phyloP scores from a whole-genome alignment of 192 early-diverging fungal genomes.

The Entomortierella parvispora region DNA sequence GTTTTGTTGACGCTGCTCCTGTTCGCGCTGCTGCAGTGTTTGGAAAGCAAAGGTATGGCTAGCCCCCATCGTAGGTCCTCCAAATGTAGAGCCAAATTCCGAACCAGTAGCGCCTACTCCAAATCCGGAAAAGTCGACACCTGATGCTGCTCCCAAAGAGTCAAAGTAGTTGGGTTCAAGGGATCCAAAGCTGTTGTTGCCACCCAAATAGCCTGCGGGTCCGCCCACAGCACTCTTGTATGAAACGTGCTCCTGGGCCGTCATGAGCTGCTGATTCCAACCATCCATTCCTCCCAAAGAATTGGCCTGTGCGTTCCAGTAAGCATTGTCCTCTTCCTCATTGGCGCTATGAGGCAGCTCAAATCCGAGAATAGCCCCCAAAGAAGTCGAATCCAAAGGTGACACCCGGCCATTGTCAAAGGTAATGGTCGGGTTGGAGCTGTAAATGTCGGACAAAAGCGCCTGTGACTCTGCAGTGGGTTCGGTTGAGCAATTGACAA shows the following conservation, averaged over 20 bases:
- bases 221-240: conserved; percentile 45
- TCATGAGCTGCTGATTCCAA: conserved; percentile 52
- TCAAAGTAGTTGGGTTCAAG: conserved; percentile 41
- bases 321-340: conserved; percentile 49
- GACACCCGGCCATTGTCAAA: conserved; percentile 44
- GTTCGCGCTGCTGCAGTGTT: conserved; percentile 16
- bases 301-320: conserved; percentile 52
- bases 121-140: conserved; percentile 49
- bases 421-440: conserved; percentile 44
- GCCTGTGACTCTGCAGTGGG: conserved; percentile 38
- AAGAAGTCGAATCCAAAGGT: conserved; percentile 42
- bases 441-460: conserved; percentile 43
- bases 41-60: conserved; percentile 30
- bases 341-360: conserved; percentile 48
- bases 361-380: conserved; percentile 49
- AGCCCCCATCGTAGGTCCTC: conserved; percentile 13
- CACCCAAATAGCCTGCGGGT: conserved; percentile 39
- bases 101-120: conserved; percentile 44
- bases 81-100: conserved; percentile 19
- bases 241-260: conserved; percentile 45
- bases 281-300: conserved; percentile 51
- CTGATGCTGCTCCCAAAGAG: conserved; percentile 13
- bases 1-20: conserved; percentile 26
- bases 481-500: conserved; percentile 43
- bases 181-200: conserved; percentile 45